Evolutionary conservation across 495 filamentous ascomycete species (phyloP), one percentile per base, ranked within the genome.

Genomic region (Mycothermus thermophilus): DNA sequence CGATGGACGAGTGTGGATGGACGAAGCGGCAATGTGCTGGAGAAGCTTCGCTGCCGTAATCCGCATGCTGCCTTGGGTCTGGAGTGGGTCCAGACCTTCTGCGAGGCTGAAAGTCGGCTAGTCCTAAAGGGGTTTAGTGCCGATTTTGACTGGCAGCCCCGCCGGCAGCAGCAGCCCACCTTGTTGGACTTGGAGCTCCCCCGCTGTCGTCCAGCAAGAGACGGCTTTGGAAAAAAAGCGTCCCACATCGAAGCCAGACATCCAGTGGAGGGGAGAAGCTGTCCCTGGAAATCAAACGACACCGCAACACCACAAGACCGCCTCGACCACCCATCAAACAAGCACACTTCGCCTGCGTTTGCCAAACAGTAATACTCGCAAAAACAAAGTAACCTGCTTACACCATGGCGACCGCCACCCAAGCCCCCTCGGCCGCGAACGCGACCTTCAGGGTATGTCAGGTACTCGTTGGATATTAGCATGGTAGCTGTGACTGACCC

Each of bases 361-460:
- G 11, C 28, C 28, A 8, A 31, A 19, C 22, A 34, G 20, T 27
- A 8, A 16, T 16, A 8, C 26, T 27, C 23, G n/a, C n/a, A n/a
- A n/a, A n/a, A n/a, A n/a, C n/a, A n/a, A n/a, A n/a, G n/a, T n/a
- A n/a, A n/a, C n/a, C 40, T 15, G 24, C 23, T 39, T 54, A 50
- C 61, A 76, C 54, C 21, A 86, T 86, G 79, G 77, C 79, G 47
- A 63, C 77, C 46, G 57, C 70, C 61, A 62, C 67, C 34, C 55
- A 57, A 45, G 47, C 70, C 42, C 62, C 66, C 38, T 63, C 62
- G 49, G 62, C 66, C 52, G 66, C 66, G 53, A 82, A 79, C 62
- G 74, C 70, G 63, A 69, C 83, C 41, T 94, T 93, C 69, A 82
- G 79, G 62, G 85, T 88, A 69, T n/a, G n/a, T n/a, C n/a, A n/a